Base-by-base conservation (phyloP, 2,329 filamentous ascomycete species). In the Aspergillus udagawae region DNA sequence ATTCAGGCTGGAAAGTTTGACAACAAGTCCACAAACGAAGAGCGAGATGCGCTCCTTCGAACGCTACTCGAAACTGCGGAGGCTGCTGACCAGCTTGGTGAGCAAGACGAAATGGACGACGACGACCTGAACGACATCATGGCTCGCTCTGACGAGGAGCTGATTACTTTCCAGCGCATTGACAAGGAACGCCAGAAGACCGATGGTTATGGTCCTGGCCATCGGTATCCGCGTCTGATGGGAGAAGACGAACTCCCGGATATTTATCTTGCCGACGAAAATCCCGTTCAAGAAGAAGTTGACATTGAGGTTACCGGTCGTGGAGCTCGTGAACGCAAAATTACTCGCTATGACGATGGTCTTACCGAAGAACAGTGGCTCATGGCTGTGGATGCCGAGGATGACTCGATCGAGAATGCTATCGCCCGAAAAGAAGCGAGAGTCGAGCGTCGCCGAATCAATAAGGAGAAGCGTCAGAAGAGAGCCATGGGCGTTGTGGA, bases 1-100 rank as follows among this genome's bases (percentile, higher is more conserved):
- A 99, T 99, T 66, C 94, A 99, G 73, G 94, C 94, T 58, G 94
- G 94, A 86, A 95, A 96, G 72, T 99, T 99, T 79, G 94, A 99
- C 67, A 97, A 99, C 80, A 99, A 97, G 72, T 99, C 94, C 1
- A 97, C 94, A 0, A 94, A 97, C 73, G 96, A 96, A 54, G 94
- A 99, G 76, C 91, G 94, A 82, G 94, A 99, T 70, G 93, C 94
- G 47, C 93, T 99, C 85, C 81, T 99, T 65, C 87, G 94, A 68
- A 95, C 95, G 51, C 86, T 99, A 70, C 82, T 99, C 59, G 94
- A 99, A 73, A 89, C 88, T 58, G 86, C 86, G 3, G 86, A 88
- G 69, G 83, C 82, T 41, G 84, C 84, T 2, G 86, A 88, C 45
- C 82, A 80, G 58, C 86, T 92, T 7, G 88, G 90, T 56, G 92